Percentiles rank a stretch among this genome's conserved stretches.
phyloP scores from a whole-genome alignment of 768 basidiomycete species.

The Termitomyces sp. region DNA sequence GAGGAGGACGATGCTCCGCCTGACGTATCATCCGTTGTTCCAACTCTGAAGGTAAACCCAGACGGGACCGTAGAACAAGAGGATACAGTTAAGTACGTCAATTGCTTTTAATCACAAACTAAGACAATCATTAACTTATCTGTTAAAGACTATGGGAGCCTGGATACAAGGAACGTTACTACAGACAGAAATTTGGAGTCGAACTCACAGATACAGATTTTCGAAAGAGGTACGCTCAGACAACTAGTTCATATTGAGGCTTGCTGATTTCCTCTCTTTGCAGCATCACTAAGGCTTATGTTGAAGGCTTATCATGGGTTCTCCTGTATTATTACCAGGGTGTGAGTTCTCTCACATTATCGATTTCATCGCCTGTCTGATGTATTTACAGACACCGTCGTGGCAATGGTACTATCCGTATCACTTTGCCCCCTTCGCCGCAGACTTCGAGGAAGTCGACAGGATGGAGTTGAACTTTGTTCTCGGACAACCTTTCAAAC shows the following conservation, averaged over 20 bases:
- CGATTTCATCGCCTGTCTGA: not conserved
- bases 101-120: conserved; percentile 1
- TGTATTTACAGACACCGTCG: conserved; percentile 67
- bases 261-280: not conserved
- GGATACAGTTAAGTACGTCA: conserved; percentile 83
- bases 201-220: conserved; percentile 69
- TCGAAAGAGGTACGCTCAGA: conserved; percentile 57
- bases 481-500: conserved; percentile 86
- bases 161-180: conserved; percentile 94
- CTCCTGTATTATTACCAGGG: conserved; percentile 98
- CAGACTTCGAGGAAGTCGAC: conserved; percentile 81
- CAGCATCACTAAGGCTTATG: conserved; percentile 79
- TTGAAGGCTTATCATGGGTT: conserved; percentile 96
- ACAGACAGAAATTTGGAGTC: conserved; percentile 87
- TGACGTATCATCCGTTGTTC: conserved; percentile 36
- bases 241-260: not conserved
- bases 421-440: conserved; percentile 97
- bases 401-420: conserved; percentile 99
- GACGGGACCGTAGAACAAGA: conserved; percentile 95
- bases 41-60: conserved; percentile 73
- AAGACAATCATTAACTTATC: not conserved
- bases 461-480: conserved; percentile 79
- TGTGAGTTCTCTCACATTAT: conserved; percentile 39
- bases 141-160: conserved; percentile 83
- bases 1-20: conserved; percentile 48